Percentiles rank a stretch among this genome's conserved stretches.
These are phyloP conservation scores for Pleurotus pulmonarius DNA, from an alignment of 768 basidiomycete genomes.

Conservation along the genomic window DNA sequence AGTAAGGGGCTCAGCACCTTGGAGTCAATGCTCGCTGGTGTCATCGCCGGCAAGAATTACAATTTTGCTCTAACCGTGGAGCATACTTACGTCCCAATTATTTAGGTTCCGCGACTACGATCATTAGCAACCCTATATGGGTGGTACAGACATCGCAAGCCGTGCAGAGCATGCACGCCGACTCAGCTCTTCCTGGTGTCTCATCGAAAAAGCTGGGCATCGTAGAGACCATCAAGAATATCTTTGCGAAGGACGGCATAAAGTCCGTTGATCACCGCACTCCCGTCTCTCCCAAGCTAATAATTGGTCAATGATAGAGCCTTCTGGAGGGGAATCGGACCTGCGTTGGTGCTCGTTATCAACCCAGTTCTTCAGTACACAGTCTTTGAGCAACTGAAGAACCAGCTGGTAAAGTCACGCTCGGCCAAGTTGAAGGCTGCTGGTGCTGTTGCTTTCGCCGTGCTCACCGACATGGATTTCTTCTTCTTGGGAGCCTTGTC, in stretches of 20 bases:
- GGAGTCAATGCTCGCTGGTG: conserved; percentile 87
- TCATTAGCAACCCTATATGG: conserved; percentile 95
- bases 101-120: conserved; percentile 80
- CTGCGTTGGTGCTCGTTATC: conserved; percentile 75
- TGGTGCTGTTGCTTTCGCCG: conserved; percentile 34
- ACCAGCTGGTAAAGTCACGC: neutral
- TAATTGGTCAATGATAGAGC: neutral
- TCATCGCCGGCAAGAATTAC: conserved; percentile 68
- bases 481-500: conserved; percentile 94
- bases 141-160: conserved; percentile 91
- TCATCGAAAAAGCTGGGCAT: conserved; percentile 38
- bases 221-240: conserved; percentile 81
- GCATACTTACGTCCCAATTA: conserved; percentile 5
- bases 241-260: conserved; percentile 75
- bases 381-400: neutral
- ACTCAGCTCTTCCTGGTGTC: conserved; percentile 16
- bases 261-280: conserved; percentile 54
- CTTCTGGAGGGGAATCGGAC: conserved; percentile 59
- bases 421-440: neutral
- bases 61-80: neutral
- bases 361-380: conserved; percentile 61
- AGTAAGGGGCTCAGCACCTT: conserved; percentile 72
- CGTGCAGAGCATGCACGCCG: conserved; percentile 48
- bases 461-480: conserved; percentile 82
- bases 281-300: neutral